A percentile compares a stretch with the other conserved stretches of the same genome.
Evolutionary conservation across 1,284 basidiomycete genomes (phyloP).

Genomic region (Exobasidium cylindrosporum): DNA sequence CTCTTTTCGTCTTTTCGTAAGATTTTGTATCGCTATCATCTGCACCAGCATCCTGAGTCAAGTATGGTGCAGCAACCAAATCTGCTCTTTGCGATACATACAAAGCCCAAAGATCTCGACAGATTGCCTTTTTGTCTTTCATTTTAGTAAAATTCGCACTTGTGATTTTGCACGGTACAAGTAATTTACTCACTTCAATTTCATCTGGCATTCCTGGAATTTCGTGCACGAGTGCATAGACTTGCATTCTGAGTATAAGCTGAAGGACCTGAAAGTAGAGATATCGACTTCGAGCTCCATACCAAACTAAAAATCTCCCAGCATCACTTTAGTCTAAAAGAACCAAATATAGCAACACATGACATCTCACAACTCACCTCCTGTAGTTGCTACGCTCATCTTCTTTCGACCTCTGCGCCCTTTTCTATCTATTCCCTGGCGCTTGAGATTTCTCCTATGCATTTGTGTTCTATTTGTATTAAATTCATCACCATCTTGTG

Average conservation of each 20-base stretch:
- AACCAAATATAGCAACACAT: too few relatives aligned
- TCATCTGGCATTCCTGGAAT: constrained; percentile 31
- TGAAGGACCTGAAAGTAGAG: constrained; percentile 37
- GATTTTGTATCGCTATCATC: neutral
- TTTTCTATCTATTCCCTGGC: neutral
- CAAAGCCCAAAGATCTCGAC: constrained; percentile 45
- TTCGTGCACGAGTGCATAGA: constrained; percentile 24
- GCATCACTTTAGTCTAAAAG: too few relatives aligned
- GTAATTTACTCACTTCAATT: constrained; percentile 25
- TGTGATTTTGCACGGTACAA: neutral
- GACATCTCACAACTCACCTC: neutral
- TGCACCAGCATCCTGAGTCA: constrained; percentile 1
- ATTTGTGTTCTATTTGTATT: neutral
- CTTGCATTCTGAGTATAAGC: constrained; percentile 38
- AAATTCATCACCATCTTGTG: constrained; percentile 15
- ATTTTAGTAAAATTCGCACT: neutral
- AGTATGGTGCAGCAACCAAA: constrained; percentile 9
- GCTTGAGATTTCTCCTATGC: neutral
- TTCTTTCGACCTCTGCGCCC: neutral
- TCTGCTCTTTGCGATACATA: constrained; percentile 28
- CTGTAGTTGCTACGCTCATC: neutral
- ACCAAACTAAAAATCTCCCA: constrained; percentile 15
- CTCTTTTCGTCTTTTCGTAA: neutral
- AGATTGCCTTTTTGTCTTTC: constrained; percentile 17
- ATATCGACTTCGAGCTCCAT: constrained; percentile 22